Percentiles rank a stretch among this genome's conserved stretches.
These are phyloP conservation scores for Pichia sp. DNA, from an alignment of 1,139 yeast species.

Conservation along the genomic window DNA sequence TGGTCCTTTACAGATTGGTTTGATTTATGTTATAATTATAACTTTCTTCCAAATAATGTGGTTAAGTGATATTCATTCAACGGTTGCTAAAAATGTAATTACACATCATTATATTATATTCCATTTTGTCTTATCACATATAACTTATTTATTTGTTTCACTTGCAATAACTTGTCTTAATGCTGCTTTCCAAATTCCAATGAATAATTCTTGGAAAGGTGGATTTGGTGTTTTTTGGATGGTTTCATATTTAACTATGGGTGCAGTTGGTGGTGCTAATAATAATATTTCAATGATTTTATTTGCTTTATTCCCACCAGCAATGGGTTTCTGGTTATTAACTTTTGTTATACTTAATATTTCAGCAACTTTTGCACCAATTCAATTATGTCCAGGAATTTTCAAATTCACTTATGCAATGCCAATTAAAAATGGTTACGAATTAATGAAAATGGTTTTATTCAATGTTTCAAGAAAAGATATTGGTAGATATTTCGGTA, in stretches of 20 bases:
- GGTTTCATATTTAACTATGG: conserved; percentile 38
- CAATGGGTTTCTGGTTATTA: conserved; percentile 43
- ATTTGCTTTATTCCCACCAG: conserved; percentile 35
- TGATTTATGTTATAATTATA: conserved; percentile 64
- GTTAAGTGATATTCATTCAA: conserved; percentile 38
- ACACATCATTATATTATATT: conserved; percentile 35
- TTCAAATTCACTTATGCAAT: conserved; percentile 46
- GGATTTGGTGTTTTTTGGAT: conserved; percentile 48
- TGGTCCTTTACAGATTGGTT: conserved; percentile 70
- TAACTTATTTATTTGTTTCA: conserved; percentile 36
- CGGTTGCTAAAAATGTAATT: conserved; percentile 34
- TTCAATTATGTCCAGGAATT: conserved; percentile 38
- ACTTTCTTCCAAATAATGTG: conserved; percentile 48
- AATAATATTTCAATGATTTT: conserved; percentile 37
- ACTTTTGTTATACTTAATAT: conserved; percentile 39
- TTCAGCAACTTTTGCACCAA: conserved; percentile 42
- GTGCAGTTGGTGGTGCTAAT: conserved; percentile 45
- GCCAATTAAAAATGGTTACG: conserved; percentile 44
- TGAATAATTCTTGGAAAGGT: conserved; percentile 35
- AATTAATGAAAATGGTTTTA: conserved; percentile 39
- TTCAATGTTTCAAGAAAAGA: conserved; percentile 40
- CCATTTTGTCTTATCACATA: conserved; percentile 37
- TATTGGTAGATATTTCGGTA: conserved; percentile 41
- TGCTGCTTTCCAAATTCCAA: conserved; percentile 38
- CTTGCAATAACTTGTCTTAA: conserved; percentile 37